Conservation (phyloP, 2,329 filamentous ascomycete species). For the Fonsecaea nubica region DNA sequence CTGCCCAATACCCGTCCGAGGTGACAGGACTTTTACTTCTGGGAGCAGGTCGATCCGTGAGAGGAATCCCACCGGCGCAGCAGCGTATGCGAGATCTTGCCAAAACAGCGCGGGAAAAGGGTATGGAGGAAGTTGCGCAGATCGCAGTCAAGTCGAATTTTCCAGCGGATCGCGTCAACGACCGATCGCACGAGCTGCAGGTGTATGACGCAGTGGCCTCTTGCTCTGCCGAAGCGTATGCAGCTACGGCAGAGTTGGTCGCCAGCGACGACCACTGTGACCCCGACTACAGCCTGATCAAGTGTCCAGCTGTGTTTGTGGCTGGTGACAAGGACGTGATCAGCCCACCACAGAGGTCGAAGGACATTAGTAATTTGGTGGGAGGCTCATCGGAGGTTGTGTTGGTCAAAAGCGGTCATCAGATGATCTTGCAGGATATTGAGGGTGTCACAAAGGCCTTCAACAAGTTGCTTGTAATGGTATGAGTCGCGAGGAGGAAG, state of each 20-base stretch:
- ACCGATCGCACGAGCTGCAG: slow-evolving; percentile 32
- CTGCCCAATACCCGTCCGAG: slow-evolving; percentile 41
- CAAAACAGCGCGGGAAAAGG: slow-evolving; percentile 39
- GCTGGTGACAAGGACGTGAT: slow-evolving; percentile 45
- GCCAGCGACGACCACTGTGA: slow-evolving; percentile 44
- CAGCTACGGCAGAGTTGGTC: slow-evolving; percentile 44
- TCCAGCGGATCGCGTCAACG: slow-evolving; percentile 38
- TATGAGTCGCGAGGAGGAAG: background rate
- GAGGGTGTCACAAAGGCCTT: slow-evolving; percentile 28
- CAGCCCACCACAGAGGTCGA: slow-evolving; percentile 41
- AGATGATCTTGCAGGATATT: slow-evolving; percentile 34
- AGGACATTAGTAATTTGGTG: slow-evolving; percentile 42
- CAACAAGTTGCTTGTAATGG: slow-evolving; percentile 12
- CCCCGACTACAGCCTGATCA: slow-evolving; percentile 44
- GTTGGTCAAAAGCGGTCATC: slow-evolving; percentile 32
- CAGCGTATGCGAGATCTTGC: slow-evolving; percentile 45
- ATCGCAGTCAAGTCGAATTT: slow-evolving; percentile 44
- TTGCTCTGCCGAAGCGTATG: slow-evolving; percentile 45
- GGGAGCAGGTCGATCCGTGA: slow-evolving; percentile 44
- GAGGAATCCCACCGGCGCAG: slow-evolving; percentile 43
- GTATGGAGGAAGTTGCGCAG: slow-evolving; percentile 43
- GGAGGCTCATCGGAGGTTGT: slow-evolving; percentile 35
- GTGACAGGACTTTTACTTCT: slow-evolving; percentile 44
- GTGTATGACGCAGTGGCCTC: slow-evolving; percentile 44
- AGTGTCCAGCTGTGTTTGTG: slow-evolving; percentile 43